Evolutionary conservation across 768 basidiomycete genomes (phyloP), one percentile per base, ranked within the genome.

Genomic region (Xerocomellus chrysenteron): DNA sequence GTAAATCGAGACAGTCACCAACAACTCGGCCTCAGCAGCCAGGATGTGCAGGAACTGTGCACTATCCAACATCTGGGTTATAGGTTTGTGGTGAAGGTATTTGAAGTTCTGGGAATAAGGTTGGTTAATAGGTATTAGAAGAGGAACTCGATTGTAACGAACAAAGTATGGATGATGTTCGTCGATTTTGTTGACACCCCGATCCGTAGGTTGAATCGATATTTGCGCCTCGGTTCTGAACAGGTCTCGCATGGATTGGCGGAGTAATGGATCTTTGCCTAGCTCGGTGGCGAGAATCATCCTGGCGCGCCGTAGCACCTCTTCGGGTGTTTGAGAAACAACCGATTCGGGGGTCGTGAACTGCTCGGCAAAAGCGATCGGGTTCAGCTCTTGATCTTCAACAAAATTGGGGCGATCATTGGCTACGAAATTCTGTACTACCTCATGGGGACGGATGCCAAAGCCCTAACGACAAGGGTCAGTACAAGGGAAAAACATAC

Each of bases 21-120:
- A 80, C 54, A 88, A 86, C 51, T 96, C 91, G n/a, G 84, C 74
- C 71, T 99, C 96, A 2, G 97, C 97, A 40, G 83, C 81, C 10
- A 98, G 83, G 61, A 98, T 96, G 61, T 92, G 86, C 26, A 98
- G 78, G 74, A 95, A 98, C 63, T 95, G 92, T 19, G 90, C 77
- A 1, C 81, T 76, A 40, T 85, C 80, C 39, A 85, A 64, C 83
- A 96, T 87, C 5, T 85, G 80, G 30, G 70, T 68, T 32, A 93
- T 80, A 26, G 83, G 85, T 66, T 97, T 98, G 57, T 88, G 80
- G 28, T 80, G 76, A 30, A 98, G 80, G 74, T 98, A 98, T 78
- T 98, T 98, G 82, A 98, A 98, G 64, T 84, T 87, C 96, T 99
- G 36, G 41, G 41, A 46, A 35, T 37, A 46, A 42, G 6, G 19